These are phyloP conservation scores for Tilletia indica DNA, from an alignment of 1,284 basidiomycete species.

Conservation along the genomic window DNA sequence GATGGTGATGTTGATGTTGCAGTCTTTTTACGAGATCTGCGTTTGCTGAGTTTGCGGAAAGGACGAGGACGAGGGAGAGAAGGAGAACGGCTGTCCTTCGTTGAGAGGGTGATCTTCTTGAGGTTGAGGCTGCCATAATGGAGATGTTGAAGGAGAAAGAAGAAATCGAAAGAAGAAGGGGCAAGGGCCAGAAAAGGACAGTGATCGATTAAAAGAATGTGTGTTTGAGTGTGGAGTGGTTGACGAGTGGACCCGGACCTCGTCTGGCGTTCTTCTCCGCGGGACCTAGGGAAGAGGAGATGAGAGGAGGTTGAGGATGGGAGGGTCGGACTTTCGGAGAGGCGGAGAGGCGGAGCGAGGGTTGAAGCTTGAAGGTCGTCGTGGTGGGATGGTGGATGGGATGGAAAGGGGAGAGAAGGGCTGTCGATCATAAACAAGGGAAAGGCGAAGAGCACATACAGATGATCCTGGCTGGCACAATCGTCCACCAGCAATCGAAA, in stretches of 20 bases:
- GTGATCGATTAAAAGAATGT: background rate
- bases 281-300: background rate
- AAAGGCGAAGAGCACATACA: background rate
- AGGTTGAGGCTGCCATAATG: no score
- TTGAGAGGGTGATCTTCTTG: no score
- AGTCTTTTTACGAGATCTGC: constrained; percentile 15
- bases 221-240: background rate
- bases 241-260: background rate
- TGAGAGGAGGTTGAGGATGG: background rate
- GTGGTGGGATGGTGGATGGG: background rate
- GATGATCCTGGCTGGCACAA: background rate
- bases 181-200: background rate
- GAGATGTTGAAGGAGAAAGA: no score
- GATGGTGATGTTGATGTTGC: background rate
- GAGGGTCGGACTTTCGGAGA: background rate
- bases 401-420: background rate
- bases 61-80: constrained; percentile 1
- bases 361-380: background rate
- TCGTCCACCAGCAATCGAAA: background rate
- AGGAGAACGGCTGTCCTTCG: background rate
- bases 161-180: no score
- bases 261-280: background rate
- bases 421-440: background rate
- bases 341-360: background rate
- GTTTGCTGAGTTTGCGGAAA: constrained; percentile 9